phyloP scores from a whole-genome alignment of 2,329 filamentous ascomycete genomes.

The Penicillium polonicum region DNA sequence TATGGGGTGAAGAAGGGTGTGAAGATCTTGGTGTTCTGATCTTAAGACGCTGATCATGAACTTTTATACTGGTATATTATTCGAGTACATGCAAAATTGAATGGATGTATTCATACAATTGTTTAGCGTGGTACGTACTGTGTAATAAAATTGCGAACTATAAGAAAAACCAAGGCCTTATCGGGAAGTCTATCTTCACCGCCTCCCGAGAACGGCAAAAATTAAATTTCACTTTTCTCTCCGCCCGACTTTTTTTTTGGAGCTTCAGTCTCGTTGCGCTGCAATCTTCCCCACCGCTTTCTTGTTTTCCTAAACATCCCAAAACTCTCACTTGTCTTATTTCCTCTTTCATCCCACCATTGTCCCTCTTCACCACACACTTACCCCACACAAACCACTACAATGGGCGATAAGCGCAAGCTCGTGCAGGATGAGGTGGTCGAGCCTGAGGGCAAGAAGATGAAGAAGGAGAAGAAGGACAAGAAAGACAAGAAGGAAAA shows the following conservation, averaged over 20 bases:
- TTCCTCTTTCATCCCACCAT: not conserved
- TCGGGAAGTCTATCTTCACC: slow-evolving; percentile 20
- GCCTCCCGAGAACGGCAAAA: slow-evolving; percentile 30
- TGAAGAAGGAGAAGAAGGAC: slow-evolving; percentile 32
- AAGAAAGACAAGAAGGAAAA: slow-evolving; percentile 26
- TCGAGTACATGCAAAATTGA: not conserved
- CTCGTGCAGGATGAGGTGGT: slow-evolving; percentile 34
- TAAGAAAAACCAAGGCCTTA: slow-evolving; percentile 1
- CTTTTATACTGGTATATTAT: not conserved
- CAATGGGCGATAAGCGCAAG: slow-evolving; percentile 43
- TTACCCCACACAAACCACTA: slow-evolving; percentile 4
- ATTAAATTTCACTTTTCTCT: slow-evolving; percentile 28
- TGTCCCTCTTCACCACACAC: not conserved
- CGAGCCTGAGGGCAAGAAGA: slow-evolving; percentile 35
- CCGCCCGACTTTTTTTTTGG: slow-evolving; percentile 29
- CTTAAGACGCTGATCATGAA: not conserved
- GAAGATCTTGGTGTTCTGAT: slow-evolving; percentile 52
- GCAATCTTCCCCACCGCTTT: not conserved
- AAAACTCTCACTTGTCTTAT: not conserved
- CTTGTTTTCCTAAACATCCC: not conserved
- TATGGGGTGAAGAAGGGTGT: slow-evolving; percentile 59
- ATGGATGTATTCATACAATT: not conserved
- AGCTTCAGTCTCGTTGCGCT: slow-evolving; percentile 10
- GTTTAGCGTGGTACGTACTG: not conserved
- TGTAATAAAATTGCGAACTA: not conserved